Evolutionary conservation across 1,284 basidiomycete species (phyloP).

Genomic region (Leccinum pachyderme): DNA sequence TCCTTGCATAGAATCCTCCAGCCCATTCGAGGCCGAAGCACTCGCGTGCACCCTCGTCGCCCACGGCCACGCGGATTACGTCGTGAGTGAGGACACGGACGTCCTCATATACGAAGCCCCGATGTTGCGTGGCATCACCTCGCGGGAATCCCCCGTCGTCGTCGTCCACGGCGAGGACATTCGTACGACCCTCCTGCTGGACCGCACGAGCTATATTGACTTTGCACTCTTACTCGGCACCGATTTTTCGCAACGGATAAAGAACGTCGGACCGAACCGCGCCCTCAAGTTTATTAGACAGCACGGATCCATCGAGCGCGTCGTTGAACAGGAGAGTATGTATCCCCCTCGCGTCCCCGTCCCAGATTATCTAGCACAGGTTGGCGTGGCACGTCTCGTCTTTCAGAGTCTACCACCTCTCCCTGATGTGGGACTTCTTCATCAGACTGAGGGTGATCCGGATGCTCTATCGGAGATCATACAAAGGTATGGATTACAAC

Average conservation of each 20-base stretch:
- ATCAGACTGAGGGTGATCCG: constrained; percentile 40
- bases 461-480: constrained; percentile 44
- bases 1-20: constrained; percentile 63
- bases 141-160: constrained; percentile 53
- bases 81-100: constrained; percentile 87
- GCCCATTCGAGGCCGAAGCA: constrained; percentile 80
- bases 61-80: constrained; percentile 75
- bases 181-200: constrained; percentile 57
- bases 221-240: constrained; percentile 85
- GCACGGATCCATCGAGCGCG: constrained; percentile 71
- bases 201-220: constrained; percentile 65
- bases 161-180: constrained; percentile 64
- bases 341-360: constrained; percentile 47
- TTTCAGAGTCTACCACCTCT: constrained; percentile 64
- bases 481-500: constrained; percentile 47
- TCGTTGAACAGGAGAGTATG: constrained; percentile 57
- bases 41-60: constrained; percentile 74
- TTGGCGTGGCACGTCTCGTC: constrained; percentile 56
- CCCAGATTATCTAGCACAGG: constrained; percentile 56
- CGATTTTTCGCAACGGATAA: constrained; percentile 83
- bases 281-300: constrained; percentile 71
- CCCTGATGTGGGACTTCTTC: constrained; percentile 41
- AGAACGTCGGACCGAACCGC: constrained; percentile 70
- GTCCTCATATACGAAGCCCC: constrained; percentile 79
- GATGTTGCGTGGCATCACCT: constrained; percentile 72